Evolutionary conservation across 768 basidiomycete genomes (phyloP), one percentile per base, ranked within the genome.

Genomic region (Astraeus odoratus): DNA sequence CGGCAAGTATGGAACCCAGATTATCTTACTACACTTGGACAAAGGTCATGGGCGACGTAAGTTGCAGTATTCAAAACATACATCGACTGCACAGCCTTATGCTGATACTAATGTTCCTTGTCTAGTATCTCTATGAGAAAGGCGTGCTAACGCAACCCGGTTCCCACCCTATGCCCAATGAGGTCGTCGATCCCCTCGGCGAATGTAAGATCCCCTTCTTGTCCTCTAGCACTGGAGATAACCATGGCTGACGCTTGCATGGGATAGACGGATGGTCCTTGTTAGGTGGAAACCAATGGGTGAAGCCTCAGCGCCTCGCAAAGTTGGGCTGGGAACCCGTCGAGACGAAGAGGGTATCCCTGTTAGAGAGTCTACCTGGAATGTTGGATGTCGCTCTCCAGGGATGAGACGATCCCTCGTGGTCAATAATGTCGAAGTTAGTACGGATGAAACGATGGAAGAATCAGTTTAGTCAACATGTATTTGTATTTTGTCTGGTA

Each of bases 281-380:
- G 12, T 45, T 72, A 12, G 71, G 67, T 2, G 64, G 68, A 4
- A 74, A 67, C 46, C 57, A 57, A 8, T 63, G 65, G 36, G 65
- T 58, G n/a, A 63, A 57, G 23, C 48, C 67, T 1, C 55, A 64
- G 20, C 63, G 66, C 3, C 57, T 72, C 22, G 60, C 60, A 34
- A 65, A 53, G 25, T 53, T 73, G 9, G 70, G 72, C 27, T 72
- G 72, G 70, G 62, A 67, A 25, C 55, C 69, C 1, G 57, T 49
- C 1, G 53, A 61, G 38, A 58, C 57, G 27, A 51, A 49, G 27
- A 63, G 56, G 30, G 25, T 52, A 10, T 50, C 63, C 5, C 53
- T 63, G 41, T 24, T 64, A 42, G 59, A 66, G 7, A 54, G 48
- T 15, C 42, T 67, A 2, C 59, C 57, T 0, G 59, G 36, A 46